Base-by-base conservation (phyloP, 2,329 filamentous ascomycete genomes). In the Calonectria fujianensis region DNA sequence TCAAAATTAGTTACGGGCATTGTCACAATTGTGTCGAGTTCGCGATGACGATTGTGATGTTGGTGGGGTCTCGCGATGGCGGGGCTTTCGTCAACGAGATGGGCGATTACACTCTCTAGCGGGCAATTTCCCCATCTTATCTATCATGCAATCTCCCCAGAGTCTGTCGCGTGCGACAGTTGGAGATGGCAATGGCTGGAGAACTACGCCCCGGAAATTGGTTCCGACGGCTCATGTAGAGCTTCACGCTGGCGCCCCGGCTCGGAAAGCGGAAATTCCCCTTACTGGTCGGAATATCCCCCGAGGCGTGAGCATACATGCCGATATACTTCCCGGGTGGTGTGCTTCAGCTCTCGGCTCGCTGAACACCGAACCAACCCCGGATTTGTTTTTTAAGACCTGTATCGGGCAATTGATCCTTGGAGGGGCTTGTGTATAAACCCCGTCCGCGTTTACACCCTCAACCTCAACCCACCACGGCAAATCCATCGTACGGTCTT, bases 1-100 rank as follows among this genome's bases (percentile, higher is more conserved):
- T 71, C 69, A 59, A 80, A 80, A 0, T 75, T 78, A 0, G 78
- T 80, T 1, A 79, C 73, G 1, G 78, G 78, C 78, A 80, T 80
- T 35, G 57, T 73, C 18, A 29, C 35, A 35, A 9, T 41, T 48
- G 64, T 52, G 45, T 52, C 31, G 59, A 61, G 35, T 61, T 31
- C 24, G 45, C n/a, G 27, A 52, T 61, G 67, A 32, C 41, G 31
- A 39, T 52, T 52, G 45, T 37, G 24, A 14, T 39, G 3, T 20
- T 64, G 57, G 45, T 52, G 68, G 52, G 35, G 57, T 35, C 41
- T 27, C 68, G 39, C 54, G 41, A 51, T 67, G 51, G 63, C 70
- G 51, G 69, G 51, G 69, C 39, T 70, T 39, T 39, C 54, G 18
- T 51, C 50, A 37, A 52, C 48, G 31, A 65, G 29, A 39, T 50